These are phyloP conservation scores for Barnettozyma pratensis DNA, from an alignment of 805 yeast species.

Conservation along the genomic window DNA sequence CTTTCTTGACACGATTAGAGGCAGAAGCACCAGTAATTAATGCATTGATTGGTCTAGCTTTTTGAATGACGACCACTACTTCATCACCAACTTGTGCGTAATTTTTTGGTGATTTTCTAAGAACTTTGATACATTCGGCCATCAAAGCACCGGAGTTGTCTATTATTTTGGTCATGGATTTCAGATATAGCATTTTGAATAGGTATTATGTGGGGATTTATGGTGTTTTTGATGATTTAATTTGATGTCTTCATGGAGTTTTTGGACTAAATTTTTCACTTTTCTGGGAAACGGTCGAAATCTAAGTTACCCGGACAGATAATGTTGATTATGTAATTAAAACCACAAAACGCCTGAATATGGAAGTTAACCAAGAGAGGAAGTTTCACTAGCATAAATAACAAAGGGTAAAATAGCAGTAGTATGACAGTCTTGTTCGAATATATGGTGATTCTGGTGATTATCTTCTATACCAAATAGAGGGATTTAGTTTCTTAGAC, in stretches of 20 bases:
- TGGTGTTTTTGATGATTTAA: not conserved
- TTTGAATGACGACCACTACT: constrained; percentile 90
- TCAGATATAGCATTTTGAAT: constrained; percentile 72
- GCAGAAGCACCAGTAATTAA: constrained; percentile 70
- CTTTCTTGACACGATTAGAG: constrained; percentile 81
- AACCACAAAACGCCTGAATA: not conserved
- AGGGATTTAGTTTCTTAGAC: no score
- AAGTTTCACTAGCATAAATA: not conserved
- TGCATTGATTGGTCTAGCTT: constrained; percentile 73
- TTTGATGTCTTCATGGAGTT: not conserved
- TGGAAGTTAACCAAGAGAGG: not conserved
- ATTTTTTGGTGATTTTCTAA: constrained; percentile 81
- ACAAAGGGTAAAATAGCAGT: no score
- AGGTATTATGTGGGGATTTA: not conserved
- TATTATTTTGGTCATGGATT: constrained; percentile 81
- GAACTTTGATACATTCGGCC: constrained; percentile 93
- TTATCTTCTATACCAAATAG: no score
- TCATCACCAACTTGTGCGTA: constrained; percentile 87
- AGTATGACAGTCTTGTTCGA: no score
- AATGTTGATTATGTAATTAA: not conserved
- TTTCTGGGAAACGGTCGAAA: not conserved
- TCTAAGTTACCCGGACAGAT: not conserved
- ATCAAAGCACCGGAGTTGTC: constrained; percentile 95
- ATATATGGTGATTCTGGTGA: no score
- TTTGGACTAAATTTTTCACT: not conserved